phyloP scores from a whole-genome alignment of 1,139 yeast species.

The Insectozyma bohioensis region DNA sequence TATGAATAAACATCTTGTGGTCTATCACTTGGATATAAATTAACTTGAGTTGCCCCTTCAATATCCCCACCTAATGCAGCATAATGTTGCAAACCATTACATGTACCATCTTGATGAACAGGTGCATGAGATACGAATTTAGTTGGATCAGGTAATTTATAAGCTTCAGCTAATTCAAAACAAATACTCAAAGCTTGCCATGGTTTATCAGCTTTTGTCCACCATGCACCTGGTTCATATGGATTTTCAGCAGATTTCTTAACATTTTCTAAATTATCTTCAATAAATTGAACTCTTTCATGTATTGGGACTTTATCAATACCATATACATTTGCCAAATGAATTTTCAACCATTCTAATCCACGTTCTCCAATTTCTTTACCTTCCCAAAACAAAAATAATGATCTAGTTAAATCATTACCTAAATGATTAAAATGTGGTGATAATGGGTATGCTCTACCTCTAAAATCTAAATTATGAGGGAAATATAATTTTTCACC shows the following conservation, averaged over 20 bases:
- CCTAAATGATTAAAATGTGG: constrained; percentile 84
- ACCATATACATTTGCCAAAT: constrained; percentile 85
- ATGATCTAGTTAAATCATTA: constrained; percentile 84
- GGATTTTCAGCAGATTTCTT: constrained; percentile 74
- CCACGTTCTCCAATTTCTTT: constrained; percentile 74
- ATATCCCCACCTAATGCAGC: constrained; percentile 97
- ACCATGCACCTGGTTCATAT: constrained; percentile 61
- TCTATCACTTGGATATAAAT: constrained; percentile 73
- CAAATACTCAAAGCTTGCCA: constrained; percentile 94
- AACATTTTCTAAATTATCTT: constrained; percentile 62
- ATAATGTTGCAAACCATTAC: constrained; percentile 96
- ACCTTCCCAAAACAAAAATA: constrained; percentile 88
- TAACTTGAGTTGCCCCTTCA: constrained; percentile 94
- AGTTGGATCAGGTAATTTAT: constrained; percentile 69
- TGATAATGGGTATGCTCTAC: constrained; percentile 92
- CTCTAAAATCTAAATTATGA: constrained; percentile 91
- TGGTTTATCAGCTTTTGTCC: constrained; percentile 88
- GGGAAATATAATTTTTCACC: constrained; percentile 93
- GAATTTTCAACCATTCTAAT: constrained; percentile 84
- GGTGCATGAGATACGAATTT: constrained; percentile 79
- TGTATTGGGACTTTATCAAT: constrained; percentile 78
- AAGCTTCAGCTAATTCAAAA: constrained; percentile 74
- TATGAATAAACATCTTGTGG: constrained; percentile 91
- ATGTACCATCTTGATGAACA: constrained; percentile 96
- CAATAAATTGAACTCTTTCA: constrained; percentile 74